Conservation (phyloP, 352 stramenopile genomes). For the Pythium angustatum region DNA sequence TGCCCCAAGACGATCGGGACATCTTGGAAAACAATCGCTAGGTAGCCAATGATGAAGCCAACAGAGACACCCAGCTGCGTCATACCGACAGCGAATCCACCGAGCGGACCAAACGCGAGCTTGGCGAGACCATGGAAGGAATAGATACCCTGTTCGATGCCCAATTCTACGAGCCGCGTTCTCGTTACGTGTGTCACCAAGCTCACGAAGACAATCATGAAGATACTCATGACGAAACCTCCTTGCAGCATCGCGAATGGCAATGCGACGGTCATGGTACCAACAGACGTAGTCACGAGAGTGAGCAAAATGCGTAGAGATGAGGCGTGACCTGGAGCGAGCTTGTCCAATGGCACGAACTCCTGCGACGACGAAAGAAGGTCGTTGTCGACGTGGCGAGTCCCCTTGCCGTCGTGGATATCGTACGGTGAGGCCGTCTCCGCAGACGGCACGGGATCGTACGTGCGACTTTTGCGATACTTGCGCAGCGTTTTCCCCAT, state of each 20-base stretch:
- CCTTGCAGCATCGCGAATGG: conserved; percentile 48
- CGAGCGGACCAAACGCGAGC: conserved; percentile 41
- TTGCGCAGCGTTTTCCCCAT: conserved; percentile 47
- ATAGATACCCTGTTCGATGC: conserved; percentile 52
- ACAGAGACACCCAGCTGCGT: conserved; percentile 40
- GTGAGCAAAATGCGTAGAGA: conserved; percentile 36
- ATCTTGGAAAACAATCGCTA: conserved; percentile 48
- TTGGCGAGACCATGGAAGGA: conserved; percentile 52
- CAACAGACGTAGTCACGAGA: conserved; percentile 38
- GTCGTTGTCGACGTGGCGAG: conserved; percentile 38
- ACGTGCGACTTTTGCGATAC: conserved; percentile 38
- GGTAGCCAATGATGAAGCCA: conserved; percentile 43
- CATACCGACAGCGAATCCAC: conserved; percentile 31
- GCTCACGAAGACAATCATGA: conserved; percentile 37
- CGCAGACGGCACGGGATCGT: conserved; percentile 29
- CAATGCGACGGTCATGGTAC: conserved; percentile 37
- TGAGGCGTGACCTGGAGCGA: conserved; percentile 39
- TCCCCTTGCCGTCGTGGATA: conserved; percentile 39
- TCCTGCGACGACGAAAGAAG: conserved; percentile 43
- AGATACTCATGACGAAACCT: conserved; percentile 45
- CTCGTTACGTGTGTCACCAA: conserved; percentile 33
- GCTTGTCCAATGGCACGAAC: conserved; percentile 48
- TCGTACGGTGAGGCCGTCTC: conserved; percentile 37
- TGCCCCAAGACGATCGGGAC: conserved; percentile 41
- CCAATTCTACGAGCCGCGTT: conserved; percentile 44